Base-by-base conservation (phyloP, 192 early-diverging fungal genomes). In the Lobosporangium transversale region DNA sequence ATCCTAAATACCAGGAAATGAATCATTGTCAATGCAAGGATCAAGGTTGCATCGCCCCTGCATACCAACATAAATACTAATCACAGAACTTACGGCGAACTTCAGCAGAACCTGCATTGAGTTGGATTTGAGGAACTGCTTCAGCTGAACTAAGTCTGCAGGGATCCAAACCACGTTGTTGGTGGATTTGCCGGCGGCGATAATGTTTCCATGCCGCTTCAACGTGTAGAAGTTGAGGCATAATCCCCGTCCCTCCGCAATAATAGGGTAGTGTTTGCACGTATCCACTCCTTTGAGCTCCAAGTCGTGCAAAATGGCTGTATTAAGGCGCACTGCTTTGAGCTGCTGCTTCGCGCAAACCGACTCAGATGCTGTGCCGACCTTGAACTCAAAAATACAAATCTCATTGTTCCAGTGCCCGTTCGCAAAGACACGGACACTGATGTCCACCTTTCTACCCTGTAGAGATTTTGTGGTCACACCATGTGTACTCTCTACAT, bases 81-180 rank as follows among this genome's bases (percentile, higher is more conserved):
- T 40, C 23, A 44, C 29, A 45, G 36, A 40, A 42, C 53, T 57
- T 66, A 56, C 53, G 10, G 63, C 62, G 53, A 53, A 64, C 32
- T 48, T 49, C 52, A 56, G n/a, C 29, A 56, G 27, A 35, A 66
- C n/a, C 14, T 49, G 63, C n/a, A 66, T 52, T 12, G 53, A 66
- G 53, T 49, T 23, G 37, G 63, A 66, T 55, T 49, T 66, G 20
- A 66, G 44, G 29, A 54, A 66, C 37, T 56, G 63, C 44, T 66
- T 66, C 12, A 48, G 63, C 20, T 66, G 63, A 11, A 55, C 44
- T 35, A 44, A 5, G 53, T 66, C 26, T 9, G 63, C 48, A 12
- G 63, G 42, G 31, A 66, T 55, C 63, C 63, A 66, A 21, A 32
- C 44, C 29, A 31, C 32, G 21, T 23, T 20, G 30, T 47, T 10